Base-by-base conservation (phyloP, 768 basidiomycete species). In the Imleria badia region DNA sequence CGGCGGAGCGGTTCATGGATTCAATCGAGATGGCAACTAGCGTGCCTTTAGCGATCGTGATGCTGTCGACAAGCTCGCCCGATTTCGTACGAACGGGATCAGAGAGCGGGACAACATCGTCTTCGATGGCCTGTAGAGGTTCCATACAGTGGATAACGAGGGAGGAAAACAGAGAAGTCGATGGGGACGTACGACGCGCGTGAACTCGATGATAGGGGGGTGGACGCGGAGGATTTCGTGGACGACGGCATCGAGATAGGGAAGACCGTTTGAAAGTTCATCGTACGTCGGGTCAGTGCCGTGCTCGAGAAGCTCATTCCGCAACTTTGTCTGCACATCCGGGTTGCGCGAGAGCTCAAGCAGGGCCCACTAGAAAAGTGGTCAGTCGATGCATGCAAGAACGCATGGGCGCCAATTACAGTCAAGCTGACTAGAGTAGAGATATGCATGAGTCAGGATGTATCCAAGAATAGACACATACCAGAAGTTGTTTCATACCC, bases 81-180 rank as follows among this genome's bases (percentile, higher is more conserved):
- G 77, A 66, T 5, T 68, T 55, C 0, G 78, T 78, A 17, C 58
- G 63, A 17, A 85, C 61, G 1, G 82, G 81, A 5, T 63, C 56
- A 3, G 72, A 73, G 9, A 87, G 75, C 0, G 85, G 85, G 13
- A 89, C 75, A 0, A 83, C 63, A 50, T 85, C 81, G 60, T 87
- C 84, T 55, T 78, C 70, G 2, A 64, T 56, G 0, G 81, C 78
- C 76, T 83, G 54, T 22, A 7, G 3, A 35, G 1, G 29, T 34
- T 9, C 6, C 3, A 26, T 44, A 17, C n/a, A 3, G 11, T n/a
- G n/a, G 26, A 26, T 26, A 6, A 26, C 4, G 26, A 26, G 26
- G 6, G 26, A 15, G 15, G 15, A 1, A 6, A 9, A 12, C 2
- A 5, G 31, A 12, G 7, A 15, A 4, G 8, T 5, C 1, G 7